Evolutionary conservation across 352 stramenopile species (phyloP).

Genomic region (Globisporangium cystogenes): DNA sequence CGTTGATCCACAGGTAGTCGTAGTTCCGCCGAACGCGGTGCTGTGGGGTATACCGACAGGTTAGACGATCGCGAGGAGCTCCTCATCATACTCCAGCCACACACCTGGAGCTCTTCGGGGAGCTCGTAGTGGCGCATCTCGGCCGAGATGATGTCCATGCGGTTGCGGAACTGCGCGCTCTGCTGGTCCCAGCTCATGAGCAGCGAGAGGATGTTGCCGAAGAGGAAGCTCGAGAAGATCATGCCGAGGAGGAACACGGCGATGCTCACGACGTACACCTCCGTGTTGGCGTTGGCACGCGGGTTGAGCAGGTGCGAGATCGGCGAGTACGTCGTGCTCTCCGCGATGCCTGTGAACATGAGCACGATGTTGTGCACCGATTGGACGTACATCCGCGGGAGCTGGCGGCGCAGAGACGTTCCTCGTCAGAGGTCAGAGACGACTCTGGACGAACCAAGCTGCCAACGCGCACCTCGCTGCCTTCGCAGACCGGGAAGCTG

Average conservation of each 20-base stretch:
- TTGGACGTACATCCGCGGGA: constrained; percentile 67
- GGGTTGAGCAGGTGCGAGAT: constrained; percentile 51
- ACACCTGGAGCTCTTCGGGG: constrained; percentile 53
- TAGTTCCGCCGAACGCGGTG: constrained; percentile 76
- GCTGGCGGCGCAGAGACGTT: constrained; percentile 12
- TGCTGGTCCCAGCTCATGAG: constrained; percentile 83
- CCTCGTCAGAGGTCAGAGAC: not conserved
- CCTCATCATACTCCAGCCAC: not conserved
- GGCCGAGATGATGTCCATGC: constrained; percentile 81
- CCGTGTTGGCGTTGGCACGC: constrained; percentile 27
- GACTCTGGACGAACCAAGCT: not conserved
- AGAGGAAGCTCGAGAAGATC: constrained; percentile 67
- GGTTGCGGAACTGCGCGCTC: constrained; percentile 71
- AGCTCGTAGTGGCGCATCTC: constrained; percentile 83
- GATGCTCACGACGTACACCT: constrained; percentile 65
- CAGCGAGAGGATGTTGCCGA: constrained; percentile 72
- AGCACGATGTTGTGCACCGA: constrained; percentile 67
- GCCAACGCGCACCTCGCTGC: constrained; percentile 22
- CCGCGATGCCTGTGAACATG: constrained; percentile 77
- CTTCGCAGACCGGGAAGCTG: constrained; percentile 24
- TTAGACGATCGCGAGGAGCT: not conserved
- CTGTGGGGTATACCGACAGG: constrained; percentile 10
- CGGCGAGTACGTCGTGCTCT: constrained; percentile 50
- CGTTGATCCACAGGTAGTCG: constrained; percentile 84
- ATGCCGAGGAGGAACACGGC: constrained; percentile 63